Percentiles rank a stretch among this genome's conserved stretches.
phyloP scores from a whole-genome alignment of 2,329 filamentous ascomycete genomes.

The Colletotrichum phormii region DNA sequence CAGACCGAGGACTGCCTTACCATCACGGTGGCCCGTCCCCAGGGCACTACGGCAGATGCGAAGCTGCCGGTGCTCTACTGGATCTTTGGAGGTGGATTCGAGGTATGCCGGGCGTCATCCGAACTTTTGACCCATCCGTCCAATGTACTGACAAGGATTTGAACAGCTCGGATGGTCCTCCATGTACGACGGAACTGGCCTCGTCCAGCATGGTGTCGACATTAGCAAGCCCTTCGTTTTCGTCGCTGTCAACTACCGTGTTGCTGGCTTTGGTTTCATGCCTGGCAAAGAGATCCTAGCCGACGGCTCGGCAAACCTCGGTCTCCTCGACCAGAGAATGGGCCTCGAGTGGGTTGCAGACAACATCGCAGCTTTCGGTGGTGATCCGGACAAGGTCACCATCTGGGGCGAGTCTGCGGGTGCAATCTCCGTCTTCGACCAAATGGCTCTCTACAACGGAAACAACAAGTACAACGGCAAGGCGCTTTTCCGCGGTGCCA shows the following conservation, averaged over 20 bases:
- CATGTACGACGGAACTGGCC: constrained; percentile 50
- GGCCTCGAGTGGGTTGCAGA: constrained; percentile 73
- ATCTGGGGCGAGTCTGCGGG: constrained; percentile 73
- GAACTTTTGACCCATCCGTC: not conserved
- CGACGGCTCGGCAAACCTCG: constrained; percentile 68
- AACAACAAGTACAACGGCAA: constrained; percentile 72
- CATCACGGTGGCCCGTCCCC: constrained; percentile 59
- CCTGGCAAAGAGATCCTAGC: constrained; percentile 65
- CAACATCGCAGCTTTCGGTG: constrained; percentile 74
- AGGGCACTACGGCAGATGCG: constrained; percentile 51
- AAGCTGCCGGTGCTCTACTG: constrained; percentile 68
- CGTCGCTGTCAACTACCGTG: constrained; percentile 73
- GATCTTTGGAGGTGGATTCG: constrained; percentile 67
- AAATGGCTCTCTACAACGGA: constrained; percentile 71
- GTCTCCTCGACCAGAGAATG: constrained; percentile 69
- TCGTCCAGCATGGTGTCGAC: constrained; percentile 49
- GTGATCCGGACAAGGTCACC: constrained; percentile 72
- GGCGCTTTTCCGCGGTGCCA: constrained; percentile 71
- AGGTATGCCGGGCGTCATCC: constrained; percentile 20
- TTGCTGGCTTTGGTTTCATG: constrained; percentile 72
- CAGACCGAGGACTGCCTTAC: constrained; percentile 64
- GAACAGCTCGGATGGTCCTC: constrained; percentile 43
- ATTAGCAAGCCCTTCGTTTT: constrained; percentile 69
- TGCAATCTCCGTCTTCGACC: constrained; percentile 71
- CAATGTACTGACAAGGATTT: not conserved